Evolutionary conservation across 495 filamentous ascomycete species (phyloP).

Genomic region (Amphirosellinia nigrospora): DNA sequence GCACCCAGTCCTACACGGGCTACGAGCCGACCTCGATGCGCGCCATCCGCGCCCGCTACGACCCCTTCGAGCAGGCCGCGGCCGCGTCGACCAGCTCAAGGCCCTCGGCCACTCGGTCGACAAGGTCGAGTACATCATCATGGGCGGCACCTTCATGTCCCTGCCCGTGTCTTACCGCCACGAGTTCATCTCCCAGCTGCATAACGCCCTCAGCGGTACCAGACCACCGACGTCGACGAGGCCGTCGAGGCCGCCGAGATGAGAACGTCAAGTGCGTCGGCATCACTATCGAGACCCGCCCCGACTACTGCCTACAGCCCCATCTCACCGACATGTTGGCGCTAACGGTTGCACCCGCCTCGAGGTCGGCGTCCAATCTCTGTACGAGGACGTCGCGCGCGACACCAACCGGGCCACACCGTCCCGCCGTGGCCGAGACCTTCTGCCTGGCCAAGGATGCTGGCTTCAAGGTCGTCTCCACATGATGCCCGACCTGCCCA

Average conservation of each 20-base stretch:
- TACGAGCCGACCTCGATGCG: conserved; percentile 99
- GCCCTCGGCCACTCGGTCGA: conserved; percentile 94
- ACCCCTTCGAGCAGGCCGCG: conserved; percentile 98
- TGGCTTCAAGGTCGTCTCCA: conserved; percentile 98
- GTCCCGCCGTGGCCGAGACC: conserved; percentile 91
- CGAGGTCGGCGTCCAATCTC: conserved; percentile 92
- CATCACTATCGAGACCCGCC: conserved; percentile 96
- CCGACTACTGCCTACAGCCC: conserved; percentile 92
- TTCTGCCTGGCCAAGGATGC: conserved; percentile 96
- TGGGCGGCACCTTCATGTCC: conserved; percentile 99
- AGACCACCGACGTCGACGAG: conserved; percentile 90
- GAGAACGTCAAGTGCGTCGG: conserved; percentile 97
- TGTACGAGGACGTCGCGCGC: conserved; percentile 97
- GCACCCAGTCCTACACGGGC: conserved; percentile 96
- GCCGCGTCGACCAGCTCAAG: conserved; percentile 95
- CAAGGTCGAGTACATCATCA: conserved; percentile 99
- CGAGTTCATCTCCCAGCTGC: conserved; percentile 90
- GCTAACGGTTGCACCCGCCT: conserved; percentile 96
- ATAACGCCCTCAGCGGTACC: conserved; percentile 97
- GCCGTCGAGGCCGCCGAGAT: conserved; percentile 89
- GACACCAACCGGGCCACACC: conserved; percentile 97
- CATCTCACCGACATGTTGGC: conserved; percentile 91
- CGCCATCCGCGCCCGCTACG: conserved; percentile 94
- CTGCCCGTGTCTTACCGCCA: conserved; percentile 86
- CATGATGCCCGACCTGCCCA: conserved; percentile 99